Evolutionary conservation across 1,139 yeast species (phyloP).

Genomic region (Yamadazyma triangularis): DNA sequence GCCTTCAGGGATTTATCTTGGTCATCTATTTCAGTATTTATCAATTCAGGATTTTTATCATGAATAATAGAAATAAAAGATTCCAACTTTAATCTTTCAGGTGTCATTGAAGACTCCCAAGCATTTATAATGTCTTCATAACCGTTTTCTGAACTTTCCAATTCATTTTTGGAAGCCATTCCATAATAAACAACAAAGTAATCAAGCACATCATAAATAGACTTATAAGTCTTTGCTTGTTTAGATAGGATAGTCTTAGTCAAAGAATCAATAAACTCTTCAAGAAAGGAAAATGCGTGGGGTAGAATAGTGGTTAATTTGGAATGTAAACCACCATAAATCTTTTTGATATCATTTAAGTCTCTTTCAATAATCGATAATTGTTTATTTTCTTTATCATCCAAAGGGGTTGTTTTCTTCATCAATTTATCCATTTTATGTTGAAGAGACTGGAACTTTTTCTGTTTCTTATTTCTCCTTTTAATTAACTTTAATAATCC

Average conservation of each 20-base stretch:
- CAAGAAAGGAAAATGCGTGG: constrained; percentile 39
- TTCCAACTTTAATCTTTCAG: constrained; percentile 33
- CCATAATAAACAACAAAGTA: constrained; percentile 41
- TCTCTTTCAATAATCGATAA: constrained; percentile 26
- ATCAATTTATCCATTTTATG: constrained; percentile 38
- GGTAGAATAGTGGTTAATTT: constrained; percentile 43
- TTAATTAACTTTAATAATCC: constrained; percentile 36
- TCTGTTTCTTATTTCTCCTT: constrained; percentile 41
- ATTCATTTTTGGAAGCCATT: constrained; percentile 10
- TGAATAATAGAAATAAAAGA: constrained; percentile 27
- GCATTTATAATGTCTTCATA: constrained; percentile 22
- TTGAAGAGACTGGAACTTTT: constrained; percentile 40
- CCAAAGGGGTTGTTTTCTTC: constrained; percentile 31
- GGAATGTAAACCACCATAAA: constrained; percentile 33
- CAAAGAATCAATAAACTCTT: constrained; percentile 47
- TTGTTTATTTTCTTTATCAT: constrained; percentile 35
- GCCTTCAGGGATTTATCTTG: constrained; percentile 22
- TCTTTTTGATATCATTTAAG: constrained; percentile 23
- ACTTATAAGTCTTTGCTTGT: constrained; percentile 25
- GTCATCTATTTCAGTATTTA: constrained; percentile 28
- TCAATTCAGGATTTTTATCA: constrained; percentile 27
- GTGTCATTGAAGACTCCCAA: constrained; percentile 33
- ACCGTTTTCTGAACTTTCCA: constrained; percentile 8
- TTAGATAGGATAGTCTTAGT: constrained; percentile 31
- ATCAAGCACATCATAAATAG: constrained; percentile 22